Evolutionary conservation across 2,329 filamentous ascomycete genomes (phyloP).

Genomic region (Colletotrichum abscissum): DNA sequence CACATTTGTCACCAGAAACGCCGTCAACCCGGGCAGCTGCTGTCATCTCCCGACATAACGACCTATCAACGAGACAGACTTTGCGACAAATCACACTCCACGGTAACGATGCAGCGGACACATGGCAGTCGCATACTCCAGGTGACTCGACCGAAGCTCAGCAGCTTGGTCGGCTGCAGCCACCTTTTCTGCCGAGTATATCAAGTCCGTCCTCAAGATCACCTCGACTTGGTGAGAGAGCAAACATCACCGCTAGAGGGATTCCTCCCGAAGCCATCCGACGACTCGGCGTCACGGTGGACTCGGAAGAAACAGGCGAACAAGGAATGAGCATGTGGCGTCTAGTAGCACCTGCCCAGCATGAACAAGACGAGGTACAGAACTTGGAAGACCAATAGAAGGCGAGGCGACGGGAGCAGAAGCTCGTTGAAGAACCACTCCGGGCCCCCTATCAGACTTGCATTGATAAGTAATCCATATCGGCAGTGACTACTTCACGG

Average conservation of each 20-base stretch:
- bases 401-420: not conserved
- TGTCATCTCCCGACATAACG: not conserved
- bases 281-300: constrained; percentile 61
- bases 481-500: too few species aligned
- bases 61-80: not conserved
- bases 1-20: not conserved
- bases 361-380: not conserved
- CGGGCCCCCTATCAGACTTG: not conserved
- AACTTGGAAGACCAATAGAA: not conserved
- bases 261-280: constrained; percentile 56
- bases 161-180: constrained; percentile 54
- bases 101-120: constrained; percentile 56
- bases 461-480: too few species aligned
- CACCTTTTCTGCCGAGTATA: not conserved
- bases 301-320: constrained; percentile 50
- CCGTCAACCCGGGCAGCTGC: not conserved
- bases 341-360: not conserved
- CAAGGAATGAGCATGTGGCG: not conserved
- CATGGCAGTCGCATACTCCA: constrained; percentile 62
- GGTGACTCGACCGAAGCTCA: constrained; percentile 60
- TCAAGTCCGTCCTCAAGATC: not conserved
- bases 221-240: constrained; percentile 39
- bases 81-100: constrained; percentile 47
- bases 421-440: not conserved
- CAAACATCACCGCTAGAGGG: constrained; percentile 51